Evolutionary conservation across 2,329 filamentous ascomycete genomes (phyloP).

Genomic region (Periconia macrospinosa): DNA sequence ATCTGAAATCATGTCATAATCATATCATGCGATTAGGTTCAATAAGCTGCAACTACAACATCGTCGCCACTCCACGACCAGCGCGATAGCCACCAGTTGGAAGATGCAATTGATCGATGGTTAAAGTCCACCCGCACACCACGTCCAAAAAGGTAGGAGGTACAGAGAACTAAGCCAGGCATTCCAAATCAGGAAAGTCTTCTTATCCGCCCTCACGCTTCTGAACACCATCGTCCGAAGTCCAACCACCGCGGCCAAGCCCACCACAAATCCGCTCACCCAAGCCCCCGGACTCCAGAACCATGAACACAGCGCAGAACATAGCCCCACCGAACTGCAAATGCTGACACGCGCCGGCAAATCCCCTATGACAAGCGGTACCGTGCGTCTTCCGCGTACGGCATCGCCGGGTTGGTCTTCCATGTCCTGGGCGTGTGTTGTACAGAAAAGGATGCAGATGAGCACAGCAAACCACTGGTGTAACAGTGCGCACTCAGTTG

Average conservation of each 20-base stretch:
- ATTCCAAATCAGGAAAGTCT: conserved; percentile 12
- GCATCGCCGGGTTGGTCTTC: conserved; percentile 25
- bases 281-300: background rate
- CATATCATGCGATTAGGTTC: too few species aligned
- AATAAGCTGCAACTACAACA: too few species aligned
- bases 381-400: conserved; percentile 81
- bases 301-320: background rate
- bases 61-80: too few species aligned
- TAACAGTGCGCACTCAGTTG: background rate
- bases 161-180: too few species aligned
- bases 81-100: too few species aligned
- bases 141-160: too few species aligned
- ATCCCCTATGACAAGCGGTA: conserved; percentile 80
- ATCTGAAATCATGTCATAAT: too few species aligned
- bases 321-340: background rate
- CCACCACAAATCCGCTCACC: background rate
- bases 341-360: background rate
- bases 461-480: background rate
- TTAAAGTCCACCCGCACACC: too few species aligned
- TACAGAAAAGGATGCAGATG: conserved; percentile 9
- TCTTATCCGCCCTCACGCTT: conserved; percentile 14
- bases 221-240: conserved; percentile 11
- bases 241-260: background rate
- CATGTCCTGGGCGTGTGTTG: conserved; percentile 43
- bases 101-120: too few species aligned